Evolutionary conservation across 169 alveolate species (phyloP), one percentile per base, ranked within the genome.

Genomic region (Eimeria maxima): DNA sequence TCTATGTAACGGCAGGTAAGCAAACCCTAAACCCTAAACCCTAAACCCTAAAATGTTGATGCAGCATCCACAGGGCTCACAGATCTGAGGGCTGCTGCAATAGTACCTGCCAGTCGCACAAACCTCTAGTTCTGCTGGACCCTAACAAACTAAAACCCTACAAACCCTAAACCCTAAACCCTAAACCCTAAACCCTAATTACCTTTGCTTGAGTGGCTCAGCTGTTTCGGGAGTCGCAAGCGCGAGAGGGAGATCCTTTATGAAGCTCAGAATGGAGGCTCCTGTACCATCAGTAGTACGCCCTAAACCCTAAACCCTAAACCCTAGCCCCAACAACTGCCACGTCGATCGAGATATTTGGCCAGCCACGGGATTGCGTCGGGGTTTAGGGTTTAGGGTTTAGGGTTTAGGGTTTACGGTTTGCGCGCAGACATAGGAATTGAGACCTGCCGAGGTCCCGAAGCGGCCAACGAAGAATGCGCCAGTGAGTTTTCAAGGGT

Each of bases 201-300:
- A 14, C 7, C 47, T 73, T 4, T 73, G 44, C n/a, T 73, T 44
- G 83, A 7, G 20, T 16, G 45, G 10, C 38, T n/a, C 83, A 73
- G 83, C 50, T 73, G 83, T 27, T 38, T 73, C n/a, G 83, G 83
- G 38, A 73, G 45, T 47, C 83, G 83, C 83, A 73, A n/a, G 38
- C 83, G 83, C 13, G 83, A 73, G 50, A n/a, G 83, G 83, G 13
- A 4, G 50, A 38, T 73, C 29, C 50, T 20, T 3, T 73, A 24
- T 73, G 83, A 73, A 38, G 83, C 33, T 6, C n/a, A 73, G 83
- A 73, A 73, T 73, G 83, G 83, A 20, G 83, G 83, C 8, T 73
- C 83, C 50, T 73, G 83, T 47, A 29, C 45, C 4, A 73, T 20
- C 83, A n/a, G 24, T 20, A 73, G 83, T 73, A n/a, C 33, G 38